Conservation (phyloP, 1,284 basidiomycete species). For the Austropuccinia psidii region DNA sequence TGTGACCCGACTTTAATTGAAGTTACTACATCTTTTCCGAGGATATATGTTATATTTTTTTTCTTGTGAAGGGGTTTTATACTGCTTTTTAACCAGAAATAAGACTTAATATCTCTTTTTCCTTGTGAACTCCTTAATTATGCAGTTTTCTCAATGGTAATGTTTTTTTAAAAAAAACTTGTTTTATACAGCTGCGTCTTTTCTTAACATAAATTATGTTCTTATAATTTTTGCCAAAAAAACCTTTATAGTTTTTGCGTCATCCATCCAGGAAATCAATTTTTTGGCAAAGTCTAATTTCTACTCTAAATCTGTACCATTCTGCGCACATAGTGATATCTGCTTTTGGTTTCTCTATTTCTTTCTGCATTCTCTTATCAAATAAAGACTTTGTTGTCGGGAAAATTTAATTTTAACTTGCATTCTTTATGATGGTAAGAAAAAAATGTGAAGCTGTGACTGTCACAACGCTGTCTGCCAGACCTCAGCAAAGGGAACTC, state of each 20-base stretch:
- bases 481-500: no score
- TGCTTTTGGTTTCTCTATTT: no score
- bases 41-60: background rate
- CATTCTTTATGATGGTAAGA: no score
- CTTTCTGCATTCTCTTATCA: no score
- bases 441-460: no score
- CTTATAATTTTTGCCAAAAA: background rate
- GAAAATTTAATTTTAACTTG: no score
- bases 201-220: background rate
- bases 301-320: background rate
- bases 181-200: background rate
- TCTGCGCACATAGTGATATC: no score
- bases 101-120: background rate
- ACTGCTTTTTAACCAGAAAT: no score
- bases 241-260: background rate
- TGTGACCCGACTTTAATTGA: slow-evolving; percentile 10
- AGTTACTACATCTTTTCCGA: background rate
- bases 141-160: no score
- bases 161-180: background rate
- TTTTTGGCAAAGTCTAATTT: background rate
- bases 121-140: background rate
- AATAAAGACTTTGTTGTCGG: no score
- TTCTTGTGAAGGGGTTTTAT: background rate
- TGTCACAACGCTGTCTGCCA: no score
- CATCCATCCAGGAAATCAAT: background rate